Evolutionary conservation across 352 stramenopile species (phyloP), one percentile per base, ranked within the genome.

Genomic region (Globisporangium parvum): DNA sequence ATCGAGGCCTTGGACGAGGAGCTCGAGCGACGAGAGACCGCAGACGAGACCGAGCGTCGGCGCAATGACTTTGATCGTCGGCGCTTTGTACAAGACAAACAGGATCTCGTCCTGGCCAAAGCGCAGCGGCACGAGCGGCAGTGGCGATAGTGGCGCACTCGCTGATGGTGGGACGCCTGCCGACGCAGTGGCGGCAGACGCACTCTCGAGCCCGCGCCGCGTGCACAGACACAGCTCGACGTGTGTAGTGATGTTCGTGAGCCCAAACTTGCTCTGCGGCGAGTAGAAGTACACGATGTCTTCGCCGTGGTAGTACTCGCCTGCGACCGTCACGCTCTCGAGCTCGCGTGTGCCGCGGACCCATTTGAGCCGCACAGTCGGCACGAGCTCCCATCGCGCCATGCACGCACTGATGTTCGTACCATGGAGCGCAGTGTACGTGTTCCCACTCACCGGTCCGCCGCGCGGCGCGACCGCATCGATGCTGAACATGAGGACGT

Each of bases 211-310:
- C 20, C 55, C 57, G 6, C 28, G 51, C 20, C 33, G 24, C 4
- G 52, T 56, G 50, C 52, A 53, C 52, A 85, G 53, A 10, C 73
- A 65, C 12, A 90, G 14, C 45, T 91, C 80, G 12, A 88, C 61
- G 26, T 63, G 66, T 14, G 87, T 68, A 0, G 67, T 73, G 41
- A 91, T 80, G 53, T 87, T 91, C 18, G 81, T 66, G 2, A 91
- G 49, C 2, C 80, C 77, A 62, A 91, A 91, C 47, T 79, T 84
- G 62, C 80, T 91, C 56, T 87, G 77, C 12, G 77, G 80, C 0
- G 77, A 81, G 53, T 91, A 88, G 28, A 91, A 88, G 63, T 88
- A 91, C 11, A 91, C 60, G 2, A 66, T 55, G 42, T 88, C 76
- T 63, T 91, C 80, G 0, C 59, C 70, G 2, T 70, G 62, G 42